Evolutionary conservation across 805 yeast genomes (phyloP).

Genomic region (Candida ipomoeae): DNA sequence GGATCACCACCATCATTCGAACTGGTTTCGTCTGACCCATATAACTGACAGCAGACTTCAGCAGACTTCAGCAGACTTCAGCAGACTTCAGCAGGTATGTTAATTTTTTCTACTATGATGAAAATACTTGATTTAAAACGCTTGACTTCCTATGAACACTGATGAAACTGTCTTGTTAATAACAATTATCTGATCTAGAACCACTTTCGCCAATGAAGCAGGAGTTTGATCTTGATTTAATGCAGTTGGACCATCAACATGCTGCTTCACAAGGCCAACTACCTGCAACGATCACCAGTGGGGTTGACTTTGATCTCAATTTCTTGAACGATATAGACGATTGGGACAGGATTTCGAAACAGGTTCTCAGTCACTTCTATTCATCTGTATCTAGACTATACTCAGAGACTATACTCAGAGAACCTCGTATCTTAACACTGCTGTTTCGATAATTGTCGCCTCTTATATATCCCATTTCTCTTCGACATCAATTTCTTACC

Average conservation of each 20-base stretch:
- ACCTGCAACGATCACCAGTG: slow-evolving; percentile 10
- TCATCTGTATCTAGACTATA: too few species aligned
- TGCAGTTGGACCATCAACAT: slow-evolving; percentile 11
- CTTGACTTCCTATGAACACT: slow-evolving; percentile 26
- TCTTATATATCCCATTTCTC: too few species aligned
- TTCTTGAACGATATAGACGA: slow-evolving; percentile 47
- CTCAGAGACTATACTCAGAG: too few species aligned
- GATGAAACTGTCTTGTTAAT: slow-evolving; percentile 22
- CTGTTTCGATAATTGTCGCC: too few species aligned
- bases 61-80: neutral
- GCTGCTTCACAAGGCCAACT: slow-evolving; percentile 1
- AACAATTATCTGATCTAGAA: neutral
- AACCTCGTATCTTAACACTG: too few species aligned
- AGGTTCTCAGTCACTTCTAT: slow-evolving; percentile 15
- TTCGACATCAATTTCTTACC: too few species aligned
- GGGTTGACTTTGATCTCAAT: slow-evolving; percentile 27
- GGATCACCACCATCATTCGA: neutral
- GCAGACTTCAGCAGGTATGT: slow-evolving; percentile 10
- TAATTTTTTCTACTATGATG: slow-evolving; percentile 15
- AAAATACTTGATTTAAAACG: slow-evolving; percentile 24
- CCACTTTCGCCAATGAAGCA: slow-evolving; percentile 37
- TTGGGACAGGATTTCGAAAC: slow-evolving; percentile 44
- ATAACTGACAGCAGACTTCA: neutral
- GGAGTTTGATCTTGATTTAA: slow-evolving; percentile 23
- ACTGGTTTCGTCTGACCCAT: neutral